Evolutionary conservation across 2,329 filamentous ascomycete species (phyloP).

Genomic region (Ceratocystis ficicola): DNA sequence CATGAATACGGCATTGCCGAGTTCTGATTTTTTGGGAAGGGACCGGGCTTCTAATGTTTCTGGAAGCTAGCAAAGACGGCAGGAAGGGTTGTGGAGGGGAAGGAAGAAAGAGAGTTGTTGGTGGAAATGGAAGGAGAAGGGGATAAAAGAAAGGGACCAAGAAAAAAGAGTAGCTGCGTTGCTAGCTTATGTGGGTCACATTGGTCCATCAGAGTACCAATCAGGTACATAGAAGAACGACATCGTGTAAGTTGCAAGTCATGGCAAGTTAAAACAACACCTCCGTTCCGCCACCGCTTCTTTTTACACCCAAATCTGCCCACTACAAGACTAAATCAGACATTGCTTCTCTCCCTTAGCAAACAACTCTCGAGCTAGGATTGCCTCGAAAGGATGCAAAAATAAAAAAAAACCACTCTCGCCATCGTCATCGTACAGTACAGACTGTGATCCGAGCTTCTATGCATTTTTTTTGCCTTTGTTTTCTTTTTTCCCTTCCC

Average conservation of each 20-base stretch:
- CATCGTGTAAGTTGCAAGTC: neutral
- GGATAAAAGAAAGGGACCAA: neutral
- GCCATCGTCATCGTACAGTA: conserved; percentile 9
- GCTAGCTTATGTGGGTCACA: neutral
- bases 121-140: neutral
- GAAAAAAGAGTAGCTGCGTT: neutral
- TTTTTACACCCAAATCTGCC: neutral
- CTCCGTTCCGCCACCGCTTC: neutral
- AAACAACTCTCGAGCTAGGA: too few species aligned
- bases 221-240: neutral
- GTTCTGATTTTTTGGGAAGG: neutral
- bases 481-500: neutral
- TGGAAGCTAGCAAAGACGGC: neutral
- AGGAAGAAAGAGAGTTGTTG: neutral
- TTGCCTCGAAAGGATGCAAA: neutral
- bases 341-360: too few species aligned
- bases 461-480: conserved; percentile 2
- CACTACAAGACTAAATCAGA: too few species aligned
- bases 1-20: conserved; percentile 9
- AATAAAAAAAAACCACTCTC: neutral
- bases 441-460: conserved; percentile 8
- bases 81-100: neutral
- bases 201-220: neutral
- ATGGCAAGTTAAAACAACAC: neutral
- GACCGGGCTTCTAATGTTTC: neutral